phyloP scores from a whole-genome alignment of 257 asterid genomes.

The Capsicum baccatum region DNA sequence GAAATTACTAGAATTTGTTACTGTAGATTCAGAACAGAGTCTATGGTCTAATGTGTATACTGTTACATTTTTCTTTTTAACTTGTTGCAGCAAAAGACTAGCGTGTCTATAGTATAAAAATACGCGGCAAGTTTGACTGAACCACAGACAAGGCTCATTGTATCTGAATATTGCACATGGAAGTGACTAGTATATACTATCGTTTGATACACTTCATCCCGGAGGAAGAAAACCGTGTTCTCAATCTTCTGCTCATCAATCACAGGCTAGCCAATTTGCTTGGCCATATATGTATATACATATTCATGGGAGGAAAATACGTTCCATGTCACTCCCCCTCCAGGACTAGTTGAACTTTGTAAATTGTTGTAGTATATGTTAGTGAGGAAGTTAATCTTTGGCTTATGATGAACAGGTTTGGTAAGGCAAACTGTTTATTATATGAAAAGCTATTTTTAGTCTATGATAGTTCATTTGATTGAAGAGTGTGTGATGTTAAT shows the following conservation, averaged over 20 bases:
- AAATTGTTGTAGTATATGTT: neutral
- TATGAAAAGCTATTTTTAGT: neutral
- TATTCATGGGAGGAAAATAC: neutral
- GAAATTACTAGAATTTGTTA: neutral
- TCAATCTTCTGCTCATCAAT: neutral
- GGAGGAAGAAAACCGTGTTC: neutral
- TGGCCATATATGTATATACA: neutral
- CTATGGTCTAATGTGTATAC: neutral
- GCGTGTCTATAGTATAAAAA: neutral
- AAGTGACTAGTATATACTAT: neutral
- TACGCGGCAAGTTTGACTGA: slow-evolving; percentile 13
- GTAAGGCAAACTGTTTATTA: neutral
- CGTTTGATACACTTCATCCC: neutral
- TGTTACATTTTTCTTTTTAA: neutral
- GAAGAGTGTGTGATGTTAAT: neutral
- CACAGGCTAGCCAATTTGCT: neutral
- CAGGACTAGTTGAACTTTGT: slow-evolving; percentile 24
- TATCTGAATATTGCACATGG: neutral
- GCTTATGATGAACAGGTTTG: neutral
- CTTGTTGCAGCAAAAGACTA: neutral
- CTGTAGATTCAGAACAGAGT: neutral
- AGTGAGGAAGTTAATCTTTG: neutral
- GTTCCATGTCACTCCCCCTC: neutral
- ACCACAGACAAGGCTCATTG: slow-evolving; percentile 14
- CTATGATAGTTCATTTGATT: neutral